Conservation (phyloP, 495 filamentous ascomycete species). For the Penicillium coffeae region DNA sequence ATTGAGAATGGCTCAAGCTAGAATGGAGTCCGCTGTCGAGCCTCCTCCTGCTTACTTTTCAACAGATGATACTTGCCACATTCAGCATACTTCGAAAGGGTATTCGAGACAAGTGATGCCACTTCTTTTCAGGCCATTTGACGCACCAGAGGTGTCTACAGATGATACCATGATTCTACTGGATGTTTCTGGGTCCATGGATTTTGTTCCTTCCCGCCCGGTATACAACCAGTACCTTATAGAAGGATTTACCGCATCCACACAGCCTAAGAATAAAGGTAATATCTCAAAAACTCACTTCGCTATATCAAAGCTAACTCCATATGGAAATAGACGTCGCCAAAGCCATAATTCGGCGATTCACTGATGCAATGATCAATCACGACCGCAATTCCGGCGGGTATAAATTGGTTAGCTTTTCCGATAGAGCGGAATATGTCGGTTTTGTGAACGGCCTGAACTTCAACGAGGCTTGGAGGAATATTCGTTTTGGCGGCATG, state of each 20-base stretch:
- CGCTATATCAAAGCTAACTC: neutral
- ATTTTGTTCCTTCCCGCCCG: constrained; percentile 39
- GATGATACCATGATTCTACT: constrained; percentile 47
- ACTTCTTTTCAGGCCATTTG: constrained; percentile 29
- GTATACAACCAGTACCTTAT: constrained; percentile 42
- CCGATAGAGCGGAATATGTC: constrained; percentile 32
- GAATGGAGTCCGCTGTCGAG: constrained; percentile 41
- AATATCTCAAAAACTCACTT: neutral
- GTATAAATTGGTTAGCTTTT: constrained; percentile 42
- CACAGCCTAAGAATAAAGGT: constrained; percentile 48
- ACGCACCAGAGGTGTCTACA: constrained; percentile 28
- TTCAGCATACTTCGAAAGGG: constrained; percentile 33
- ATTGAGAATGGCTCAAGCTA: constrained; percentile 35
- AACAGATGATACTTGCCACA: constrained; percentile 36
- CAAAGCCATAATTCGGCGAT: constrained; percentile 40
- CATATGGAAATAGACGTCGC: constrained; percentile 30
- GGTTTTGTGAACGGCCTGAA: constrained; percentile 37
- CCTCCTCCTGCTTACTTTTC: constrained; percentile 37
- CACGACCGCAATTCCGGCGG: constrained; percentile 37
- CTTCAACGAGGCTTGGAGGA: constrained; percentile 33
- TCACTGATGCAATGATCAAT: constrained; percentile 41
- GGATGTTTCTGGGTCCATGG: constrained; percentile 46
- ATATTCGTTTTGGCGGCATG: constrained; percentile 33
- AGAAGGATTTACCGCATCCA: constrained; percentile 29
- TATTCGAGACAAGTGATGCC: constrained; percentile 46